phyloP scores from a whole-genome alignment of 1,284 basidiomycete species.

The Earliella scabrosa region DNA sequence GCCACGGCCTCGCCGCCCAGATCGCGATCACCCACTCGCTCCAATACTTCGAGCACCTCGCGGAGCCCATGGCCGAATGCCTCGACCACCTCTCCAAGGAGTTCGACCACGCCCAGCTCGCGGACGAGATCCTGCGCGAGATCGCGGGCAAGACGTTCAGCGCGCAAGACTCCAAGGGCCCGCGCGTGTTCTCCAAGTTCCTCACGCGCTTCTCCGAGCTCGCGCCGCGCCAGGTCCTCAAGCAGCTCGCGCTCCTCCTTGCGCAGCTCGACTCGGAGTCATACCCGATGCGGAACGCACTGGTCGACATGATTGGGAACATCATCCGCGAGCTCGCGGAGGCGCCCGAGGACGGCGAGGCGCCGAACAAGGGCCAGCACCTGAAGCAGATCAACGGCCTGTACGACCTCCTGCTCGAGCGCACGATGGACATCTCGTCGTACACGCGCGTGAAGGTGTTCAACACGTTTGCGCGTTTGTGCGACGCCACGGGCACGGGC shows the following conservation, averaged over 20 bases:
- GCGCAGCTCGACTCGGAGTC: conserved; percentile 95
- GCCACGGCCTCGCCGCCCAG: conserved; percentile 84
- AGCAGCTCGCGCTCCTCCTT: conserved; percentile 87
- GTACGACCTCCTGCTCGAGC: conserved; percentile 85
- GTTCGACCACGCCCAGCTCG: conserved; percentile 89
- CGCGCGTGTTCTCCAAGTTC: conserved; percentile 87
- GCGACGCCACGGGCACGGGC: conserved; percentile 69
- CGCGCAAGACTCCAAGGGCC: conserved; percentile 86
- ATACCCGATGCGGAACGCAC: conserved; percentile 94
- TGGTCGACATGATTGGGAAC: conserved; percentile 85
- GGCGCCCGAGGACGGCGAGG: conserved; percentile 57
- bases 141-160: conserved; percentile 81
- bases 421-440: conserved; percentile 87
- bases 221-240: conserved; percentile 85
- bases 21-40: conserved; percentile 91
- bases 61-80: conserved; percentile 94
- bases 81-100: conserved; percentile 82
- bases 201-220: conserved; percentile 84
- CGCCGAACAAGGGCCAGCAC: conserved; percentile 59
- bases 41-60: conserved; percentile 94
- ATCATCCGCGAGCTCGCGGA: conserved; percentile 80
- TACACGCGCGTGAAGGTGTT: conserved; percentile 94
- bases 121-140: conserved; percentile 89
- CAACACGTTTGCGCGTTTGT: conserved; percentile 72
- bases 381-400: conserved; percentile 86